Conservation (phyloP, 2,329 filamentous ascomycete species). For the Apiospora phragmitis region DNA sequence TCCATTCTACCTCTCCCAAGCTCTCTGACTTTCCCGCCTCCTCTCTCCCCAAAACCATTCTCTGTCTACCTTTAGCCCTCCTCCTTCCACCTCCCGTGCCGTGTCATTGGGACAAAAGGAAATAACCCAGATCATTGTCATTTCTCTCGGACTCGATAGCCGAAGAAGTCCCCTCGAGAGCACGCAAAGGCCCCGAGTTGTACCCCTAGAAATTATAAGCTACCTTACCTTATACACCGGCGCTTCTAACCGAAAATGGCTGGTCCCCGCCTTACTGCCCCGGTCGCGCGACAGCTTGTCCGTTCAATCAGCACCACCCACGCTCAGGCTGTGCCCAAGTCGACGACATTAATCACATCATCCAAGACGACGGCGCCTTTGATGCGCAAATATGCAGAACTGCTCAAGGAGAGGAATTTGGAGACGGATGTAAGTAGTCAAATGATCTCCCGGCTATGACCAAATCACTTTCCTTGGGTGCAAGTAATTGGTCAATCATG, state of each 20-base stretch:
- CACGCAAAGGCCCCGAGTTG: background rate
- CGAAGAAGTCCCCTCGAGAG: background rate
- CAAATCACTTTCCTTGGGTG: background rate
- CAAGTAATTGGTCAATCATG: background rate
- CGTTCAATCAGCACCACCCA: constrained; percentile 31
- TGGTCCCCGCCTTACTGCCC: constrained; percentile 33
- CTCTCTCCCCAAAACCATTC: background rate
- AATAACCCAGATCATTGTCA: background rate
- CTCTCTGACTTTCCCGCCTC: background rate
- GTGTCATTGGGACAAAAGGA: background rate
- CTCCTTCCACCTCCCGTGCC: background rate
- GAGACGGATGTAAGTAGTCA: constrained; percentile 31
- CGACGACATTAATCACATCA: constrained; percentile 28
- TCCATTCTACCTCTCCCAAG: background rate
- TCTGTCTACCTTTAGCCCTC: background rate
- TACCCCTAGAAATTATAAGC: constrained; percentile 1
- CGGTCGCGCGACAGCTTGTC: constrained; percentile 28
- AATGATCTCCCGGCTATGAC: background rate
- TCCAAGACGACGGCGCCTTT: constrained; percentile 29
- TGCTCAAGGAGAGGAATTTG: constrained; percentile 34
- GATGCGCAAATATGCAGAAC: constrained; percentile 36
- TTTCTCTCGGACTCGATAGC: background rate
- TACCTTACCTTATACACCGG: constrained; percentile 3
- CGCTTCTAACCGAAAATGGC: constrained; percentile 23
- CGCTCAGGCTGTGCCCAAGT: constrained; percentile 22